Evolutionary conservation across 2,329 filamentous ascomycete genomes (phyloP).

Genomic region (Dendrostoma leiphaemia): DNA sequence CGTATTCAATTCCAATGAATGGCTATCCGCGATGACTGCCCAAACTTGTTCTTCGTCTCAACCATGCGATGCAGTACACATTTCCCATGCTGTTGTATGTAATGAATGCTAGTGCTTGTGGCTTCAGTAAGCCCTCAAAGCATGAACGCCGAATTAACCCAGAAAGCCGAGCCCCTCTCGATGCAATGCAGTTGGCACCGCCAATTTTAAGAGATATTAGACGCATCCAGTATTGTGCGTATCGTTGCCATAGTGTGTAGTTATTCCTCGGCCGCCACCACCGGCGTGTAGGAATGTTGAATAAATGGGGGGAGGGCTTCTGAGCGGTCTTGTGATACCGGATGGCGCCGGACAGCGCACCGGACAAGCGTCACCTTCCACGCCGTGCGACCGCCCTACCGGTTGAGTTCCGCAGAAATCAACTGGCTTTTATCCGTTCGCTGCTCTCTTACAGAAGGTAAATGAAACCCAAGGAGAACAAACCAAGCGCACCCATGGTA

Average conservation of each 20-base stretch:
- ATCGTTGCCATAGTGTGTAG: neutral
- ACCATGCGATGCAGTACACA: neutral
- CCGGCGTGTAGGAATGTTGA: no score
- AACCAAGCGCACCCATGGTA: conserved; percentile 11
- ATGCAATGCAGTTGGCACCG: neutral
- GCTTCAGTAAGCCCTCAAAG: neutral
- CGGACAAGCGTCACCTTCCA: neutral
- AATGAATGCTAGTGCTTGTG: neutral
- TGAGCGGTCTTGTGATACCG: neutral
- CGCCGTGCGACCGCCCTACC: neutral
- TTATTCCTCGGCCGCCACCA: no score
- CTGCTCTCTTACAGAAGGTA: conserved; percentile 16
- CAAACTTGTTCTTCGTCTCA: neutral
- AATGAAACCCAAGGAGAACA: conserved; percentile 16
- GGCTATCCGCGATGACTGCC: no score
- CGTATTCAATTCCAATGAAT: neutral
- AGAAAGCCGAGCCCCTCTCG: neutral
- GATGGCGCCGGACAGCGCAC: neutral
- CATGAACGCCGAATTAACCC: neutral
- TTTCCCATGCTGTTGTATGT: neutral
- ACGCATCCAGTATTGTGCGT: neutral
- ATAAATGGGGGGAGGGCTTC: no score
- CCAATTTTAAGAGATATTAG: neutral
- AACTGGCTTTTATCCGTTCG: no score
- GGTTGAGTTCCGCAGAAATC: no score